Percentiles rank a stretch among this genome's conserved stretches.
phyloP scores from a whole-genome alignment of 441 rosid species.

The Pelargonium australe region DNA sequence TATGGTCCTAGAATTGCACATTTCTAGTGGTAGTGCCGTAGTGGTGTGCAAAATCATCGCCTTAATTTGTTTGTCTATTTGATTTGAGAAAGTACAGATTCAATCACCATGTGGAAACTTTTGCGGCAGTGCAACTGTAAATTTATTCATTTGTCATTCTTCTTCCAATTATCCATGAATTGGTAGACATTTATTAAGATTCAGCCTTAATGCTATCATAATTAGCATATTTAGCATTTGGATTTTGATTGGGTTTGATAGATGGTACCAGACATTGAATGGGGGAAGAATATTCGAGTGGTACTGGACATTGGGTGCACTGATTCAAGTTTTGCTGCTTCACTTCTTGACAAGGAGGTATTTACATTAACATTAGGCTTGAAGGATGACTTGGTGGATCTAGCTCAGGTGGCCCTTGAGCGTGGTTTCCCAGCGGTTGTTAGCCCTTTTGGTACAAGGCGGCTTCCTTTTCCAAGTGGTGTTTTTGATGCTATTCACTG shows the following conservation, averaged over 20 bases:
- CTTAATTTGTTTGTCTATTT: not conserved
- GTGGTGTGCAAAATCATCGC: not conserved
- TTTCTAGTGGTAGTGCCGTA: not conserved
- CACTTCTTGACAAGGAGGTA: conserved; percentile 72
- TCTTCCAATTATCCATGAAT: not conserved
- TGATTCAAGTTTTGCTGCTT: conserved; percentile 95
- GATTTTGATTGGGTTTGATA: conserved; percentile 7
- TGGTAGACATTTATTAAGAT: not conserved
- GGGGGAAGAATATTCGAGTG: conserved; percentile 84
- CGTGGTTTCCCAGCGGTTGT: conserved; percentile 76
- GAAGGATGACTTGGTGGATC: conserved; percentile 92
- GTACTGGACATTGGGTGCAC: conserved; percentile 95
- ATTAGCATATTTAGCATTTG: conserved; percentile 2
- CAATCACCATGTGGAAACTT: not conserved
- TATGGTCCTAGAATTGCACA: not conserved
- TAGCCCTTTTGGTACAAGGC: conserved; percentile 88
- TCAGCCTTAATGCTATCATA: not conserved
- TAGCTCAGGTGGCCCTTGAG: conserved; percentile 87
- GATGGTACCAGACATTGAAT: conserved; percentile 49
- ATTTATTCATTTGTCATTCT: not conserved
- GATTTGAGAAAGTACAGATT: not conserved
- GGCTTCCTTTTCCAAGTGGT: conserved; percentile 88
- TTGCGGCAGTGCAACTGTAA: not conserved
- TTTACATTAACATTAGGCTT: conserved; percentile 90
- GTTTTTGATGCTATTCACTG: conserved; percentile 89